Evolutionary conservation across 2,329 filamentous ascomycete genomes (phyloP), one percentile per base, ranked within the genome.

Genomic region (Sclerotinia subarctica): DNA sequence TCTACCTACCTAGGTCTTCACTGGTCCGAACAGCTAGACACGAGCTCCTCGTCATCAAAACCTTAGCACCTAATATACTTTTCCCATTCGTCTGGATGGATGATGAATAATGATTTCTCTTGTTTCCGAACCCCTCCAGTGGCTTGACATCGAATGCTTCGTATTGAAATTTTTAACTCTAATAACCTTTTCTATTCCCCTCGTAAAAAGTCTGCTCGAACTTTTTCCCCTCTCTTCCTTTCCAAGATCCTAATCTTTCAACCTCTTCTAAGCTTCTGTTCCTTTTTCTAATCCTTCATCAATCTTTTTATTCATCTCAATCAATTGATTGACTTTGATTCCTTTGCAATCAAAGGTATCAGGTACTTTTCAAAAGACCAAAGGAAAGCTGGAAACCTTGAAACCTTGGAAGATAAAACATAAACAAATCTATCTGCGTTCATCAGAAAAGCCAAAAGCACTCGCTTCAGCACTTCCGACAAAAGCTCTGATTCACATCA

Each of bases 101-200:
- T 59, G 57, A 44, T 57, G 17, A 57, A 57, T 63, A 35, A 38
- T 38, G 59, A 26, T 38, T 63, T 26, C 44, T 7, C 5, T 19
- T 35, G 7, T 32, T 56, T 56, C 53, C 15, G 10, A 11, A 44
- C 54, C 54, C 54, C 35, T 58, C 54, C 35, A 58, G 54, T 58
- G 54, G 54, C 54, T 58, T 42, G 44, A 44, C 35, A 58, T 58
- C 42, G 54, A 44, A 44, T 44, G 54, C 46, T 52, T 63, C 44
- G 59, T 63, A 49, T 52, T 42, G 38, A 42, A 42, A 15, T 42
- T 15, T 42, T 15, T 42, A 42, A 17, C 38, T 42, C 38, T 42
- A 42, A 42, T 42, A 52, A 42, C 15, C 17, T 58, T 58, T 42
- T 38, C 35, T 58, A 8, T 11, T 10, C 42, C 54, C 35, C 35